Evolutionary conservation across 805 yeast species (phyloP), one percentile per base, ranked within the genome.

Genomic region (Kurtzmaniella fragi): DNA sequence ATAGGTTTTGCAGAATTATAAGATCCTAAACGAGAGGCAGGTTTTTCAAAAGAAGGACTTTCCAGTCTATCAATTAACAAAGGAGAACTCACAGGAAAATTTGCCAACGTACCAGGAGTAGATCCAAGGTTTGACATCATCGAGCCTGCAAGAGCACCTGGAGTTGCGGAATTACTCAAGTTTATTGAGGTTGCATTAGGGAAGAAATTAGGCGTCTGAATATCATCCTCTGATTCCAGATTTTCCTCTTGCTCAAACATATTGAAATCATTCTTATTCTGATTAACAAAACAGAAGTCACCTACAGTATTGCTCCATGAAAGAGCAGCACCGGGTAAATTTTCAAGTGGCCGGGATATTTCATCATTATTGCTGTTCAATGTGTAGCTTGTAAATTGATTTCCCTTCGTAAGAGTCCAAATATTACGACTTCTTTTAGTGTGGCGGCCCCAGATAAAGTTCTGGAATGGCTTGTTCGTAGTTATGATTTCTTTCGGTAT

Each of bases 401-500:
- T 68, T 13, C 64, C 55, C 43, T 67, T 68, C 13, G 70, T 59
- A 29, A 68, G 40, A n/a, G 70, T 56, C 72, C 71, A 68, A 4
- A 68, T 35, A 39, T 46, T 53, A 27, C 70, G 50, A 1, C 51
- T 30, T 5, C 41, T 42, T 5, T 39, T 32, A 5, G 50, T 37
- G 39, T 57, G 56, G 14, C 44, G 42, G n/a, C 69, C 63, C 74
- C 74, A 68, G 8, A 64, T 54, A 43, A 68, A 68, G 48, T 67
- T 68, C 39, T 59, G 72, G 39, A 64, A 55, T 1, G 73, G 68
- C 37, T 59, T 65, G 13, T 49, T 46, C 25, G 75, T 68, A 67
- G 80, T 79, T 6, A 70, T 55, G 7, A 86, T 53, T n/a, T 82
- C 88, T 8, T 72, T 70, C 1, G 97, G 96, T 16, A 89, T 74